Evolutionary conservation across 805 yeast genomes (phyloP).

Genomic region (Wickerhamiella alocasiicola): DNA sequence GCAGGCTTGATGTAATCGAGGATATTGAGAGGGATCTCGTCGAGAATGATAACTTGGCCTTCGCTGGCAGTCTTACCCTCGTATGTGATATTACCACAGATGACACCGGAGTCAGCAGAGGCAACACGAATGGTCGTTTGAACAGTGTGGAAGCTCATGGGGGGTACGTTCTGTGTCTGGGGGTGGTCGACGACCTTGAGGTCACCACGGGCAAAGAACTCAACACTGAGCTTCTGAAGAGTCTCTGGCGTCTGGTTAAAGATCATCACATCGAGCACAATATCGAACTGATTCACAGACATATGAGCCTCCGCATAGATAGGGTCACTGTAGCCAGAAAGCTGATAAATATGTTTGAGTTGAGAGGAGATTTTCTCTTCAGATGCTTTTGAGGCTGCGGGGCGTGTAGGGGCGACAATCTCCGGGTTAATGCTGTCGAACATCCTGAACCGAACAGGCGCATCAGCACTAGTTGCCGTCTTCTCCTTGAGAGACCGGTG

Average conservation of each 20-base stretch:
- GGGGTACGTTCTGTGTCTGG: constrained; percentile 77
- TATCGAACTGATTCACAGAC: constrained; percentile 93
- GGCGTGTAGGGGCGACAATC: background rate
- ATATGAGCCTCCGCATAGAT: constrained; percentile 96
- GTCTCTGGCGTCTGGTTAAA: constrained; percentile 91
- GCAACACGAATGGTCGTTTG: constrained; percentile 88
- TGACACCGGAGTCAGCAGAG: constrained; percentile 95
- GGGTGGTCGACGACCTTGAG: constrained; percentile 90
- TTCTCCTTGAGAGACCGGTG: constrained; percentile 36
- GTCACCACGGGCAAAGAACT: constrained; percentile 93
- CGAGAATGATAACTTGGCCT: constrained; percentile 76
- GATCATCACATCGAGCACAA: constrained; percentile 79
- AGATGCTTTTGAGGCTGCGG: background rate
- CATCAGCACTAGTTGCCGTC: constrained; percentile 32
- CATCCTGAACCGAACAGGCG: constrained; percentile 21
- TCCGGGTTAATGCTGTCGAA: constrained; percentile 14
- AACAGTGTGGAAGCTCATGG: constrained; percentile 90
- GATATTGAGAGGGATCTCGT: constrained; percentile 89
- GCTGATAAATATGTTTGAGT: constrained; percentile 75
- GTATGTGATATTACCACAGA: constrained; percentile 91
- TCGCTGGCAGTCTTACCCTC: constrained; percentile 93
- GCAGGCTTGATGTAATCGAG: constrained; percentile 97
- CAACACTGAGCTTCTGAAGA: constrained; percentile 79
- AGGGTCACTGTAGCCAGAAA: constrained; percentile 97
- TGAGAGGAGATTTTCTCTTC: constrained; percentile 41